These are phyloP conservation scores for Arachis hypogaea DNA, from an alignment of 306 rosid genomes.

Conservation along the genomic window DNA sequence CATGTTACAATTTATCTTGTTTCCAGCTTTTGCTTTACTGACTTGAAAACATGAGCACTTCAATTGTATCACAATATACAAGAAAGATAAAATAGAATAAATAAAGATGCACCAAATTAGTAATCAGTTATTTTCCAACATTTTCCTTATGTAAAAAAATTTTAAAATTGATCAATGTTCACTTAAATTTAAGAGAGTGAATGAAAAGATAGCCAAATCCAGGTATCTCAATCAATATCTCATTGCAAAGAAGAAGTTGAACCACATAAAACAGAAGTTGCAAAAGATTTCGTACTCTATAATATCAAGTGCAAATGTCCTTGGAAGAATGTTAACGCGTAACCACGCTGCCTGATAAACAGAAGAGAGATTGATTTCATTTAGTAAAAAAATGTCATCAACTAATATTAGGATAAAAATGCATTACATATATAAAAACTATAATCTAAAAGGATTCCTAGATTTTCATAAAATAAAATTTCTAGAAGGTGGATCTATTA, in stretches of 20 bases:
- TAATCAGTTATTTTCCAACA: slow-evolving; percentile 6
- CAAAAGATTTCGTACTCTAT: slow-evolving; percentile 74
- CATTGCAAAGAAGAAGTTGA: slow-evolving; percentile 24
- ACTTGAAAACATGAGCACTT: slow-evolving; percentile 2
- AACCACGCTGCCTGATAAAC: slow-evolving; percentile 82
- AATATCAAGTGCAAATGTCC: slow-evolving; percentile 94
- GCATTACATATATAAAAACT: slow-evolving; percentile 28
- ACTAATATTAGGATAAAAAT: slow-evolving; percentile 31
- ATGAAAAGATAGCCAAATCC: slow-evolving; percentile 9
- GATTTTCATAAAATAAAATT: slow-evolving; percentile 22
- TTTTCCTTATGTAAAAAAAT: slow-evolving; percentile 1
- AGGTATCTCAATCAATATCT: slow-evolving; percentile 32
- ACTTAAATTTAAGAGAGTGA: slow-evolving; percentile 26
- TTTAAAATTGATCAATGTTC: slow-evolving; percentile 18
- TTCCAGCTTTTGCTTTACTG: slow-evolving; percentile 19
- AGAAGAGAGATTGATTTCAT: slow-evolving; percentile 40
- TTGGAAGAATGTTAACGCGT: slow-evolving; percentile 69
- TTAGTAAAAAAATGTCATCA: slow-evolving; percentile 32
- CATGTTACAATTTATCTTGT: slow-evolving; percentile 27
- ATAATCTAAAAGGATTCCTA: slow-evolving; percentile 31
- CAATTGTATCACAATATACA: neutral
- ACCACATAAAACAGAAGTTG: slow-evolving; percentile 25
- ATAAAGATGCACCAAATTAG: neutral
- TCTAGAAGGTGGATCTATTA: slow-evolving; percentile 28
- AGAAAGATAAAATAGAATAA: neutral